A percentile compares a stretch with the other conserved stretches of the same genome.
Evolutionary conservation across 2,329 filamentous ascomycete genomes (phyloP).

Genomic region (Domatiomyces catenatus): DNA sequence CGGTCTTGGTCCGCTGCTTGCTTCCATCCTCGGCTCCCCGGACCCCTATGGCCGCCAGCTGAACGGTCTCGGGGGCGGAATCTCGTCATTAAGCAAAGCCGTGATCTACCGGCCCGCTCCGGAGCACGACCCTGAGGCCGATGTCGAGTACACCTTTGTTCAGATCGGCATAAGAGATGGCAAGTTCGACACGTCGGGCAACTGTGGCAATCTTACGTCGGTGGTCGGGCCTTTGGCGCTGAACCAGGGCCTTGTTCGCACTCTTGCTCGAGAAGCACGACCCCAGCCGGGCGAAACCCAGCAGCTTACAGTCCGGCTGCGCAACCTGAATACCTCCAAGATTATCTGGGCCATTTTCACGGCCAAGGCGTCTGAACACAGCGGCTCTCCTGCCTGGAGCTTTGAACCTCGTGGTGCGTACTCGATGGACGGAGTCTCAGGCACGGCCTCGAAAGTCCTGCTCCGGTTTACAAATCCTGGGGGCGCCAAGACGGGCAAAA

Average conservation of each 20-base stretch:
- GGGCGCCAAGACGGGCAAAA: slow-evolving; percentile 47
- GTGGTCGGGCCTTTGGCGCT: slow-evolving; percentile 49
- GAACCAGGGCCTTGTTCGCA: slow-evolving; percentile 4
- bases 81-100: slow-evolving; percentile 56
- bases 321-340: slow-evolving; percentile 59
- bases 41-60: slow-evolving; percentile 45
- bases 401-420: slow-evolving; percentile 35
- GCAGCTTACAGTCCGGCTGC: slow-evolving; percentile 40
- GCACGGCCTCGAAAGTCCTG: slow-evolving; percentile 40
- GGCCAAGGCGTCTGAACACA: slow-evolving; percentile 19
- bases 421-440: slow-evolving; percentile 48
- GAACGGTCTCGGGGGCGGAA: slow-evolving; percentile 54
- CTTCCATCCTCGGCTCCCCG: slow-evolving; percentile 11
- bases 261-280: not conserved
- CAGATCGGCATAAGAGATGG: slow-evolving; percentile 49
- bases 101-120: slow-evolving; percentile 1
- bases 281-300: slow-evolving; percentile 2
- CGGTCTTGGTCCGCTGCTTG: not conserved
- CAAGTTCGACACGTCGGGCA: slow-evolving; percentile 50
- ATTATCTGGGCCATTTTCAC: slow-evolving; percentile 44
- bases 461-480: slow-evolving; percentile 48
- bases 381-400: slow-evolving; percentile 10
- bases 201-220: slow-evolving; percentile 61
- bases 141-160: slow-evolving; percentile 59
- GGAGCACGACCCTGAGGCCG: slow-evolving; percentile 40